Conservation (phyloP, 1,139 yeast genomes). For the Kurtzmaniella quercitrusa region DNA sequence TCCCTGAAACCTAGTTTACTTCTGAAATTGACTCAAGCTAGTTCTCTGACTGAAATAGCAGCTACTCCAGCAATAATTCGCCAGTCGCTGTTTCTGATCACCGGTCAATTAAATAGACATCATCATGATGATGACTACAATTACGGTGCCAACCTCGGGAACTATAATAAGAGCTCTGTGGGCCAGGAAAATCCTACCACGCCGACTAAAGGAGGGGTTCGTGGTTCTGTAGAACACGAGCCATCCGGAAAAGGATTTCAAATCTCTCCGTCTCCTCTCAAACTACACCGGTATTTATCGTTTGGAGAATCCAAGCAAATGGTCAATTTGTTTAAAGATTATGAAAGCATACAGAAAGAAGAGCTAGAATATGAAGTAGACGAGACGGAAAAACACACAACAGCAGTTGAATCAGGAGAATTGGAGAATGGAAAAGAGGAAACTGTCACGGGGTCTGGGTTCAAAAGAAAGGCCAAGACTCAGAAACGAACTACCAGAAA, state of each 20-base stretch:
- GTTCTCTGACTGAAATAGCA: background rate
- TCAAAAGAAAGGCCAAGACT: slow-evolving; percentile 36
- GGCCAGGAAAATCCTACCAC: background rate
- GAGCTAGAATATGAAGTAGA: slow-evolving; percentile 6
- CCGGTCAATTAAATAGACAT: background rate
- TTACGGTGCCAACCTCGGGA: no score
- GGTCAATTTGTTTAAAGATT: slow-evolving; percentile 36
- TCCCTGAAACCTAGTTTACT: background rate
- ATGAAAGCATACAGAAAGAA: slow-evolving; percentile 18
- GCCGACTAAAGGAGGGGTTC: background rate
- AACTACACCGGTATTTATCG: slow-evolving; percentile 33
- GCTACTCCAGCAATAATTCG: background rate
- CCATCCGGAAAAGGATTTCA: slow-evolving; percentile 17
- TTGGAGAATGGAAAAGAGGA: slow-evolving; percentile 13
- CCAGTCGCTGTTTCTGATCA: background rate
- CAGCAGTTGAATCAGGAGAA: slow-evolving; percentile 13
- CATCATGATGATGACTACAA: background rate
- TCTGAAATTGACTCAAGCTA: background rate
- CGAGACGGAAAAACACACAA: slow-evolving; percentile 10
- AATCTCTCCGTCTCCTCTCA: slow-evolving; percentile 45
- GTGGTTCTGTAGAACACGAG: background rate
- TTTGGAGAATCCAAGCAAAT: slow-evolving; percentile 22
- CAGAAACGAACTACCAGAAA: slow-evolving; percentile 64
- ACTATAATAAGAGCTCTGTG: background rate
- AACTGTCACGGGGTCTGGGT: slow-evolving; percentile 5